These are phyloP conservation scores for Penicillium sp. DNA, from an alignment of 2,329 filamentous ascomycete species.

Conservation along the genomic window DNA sequence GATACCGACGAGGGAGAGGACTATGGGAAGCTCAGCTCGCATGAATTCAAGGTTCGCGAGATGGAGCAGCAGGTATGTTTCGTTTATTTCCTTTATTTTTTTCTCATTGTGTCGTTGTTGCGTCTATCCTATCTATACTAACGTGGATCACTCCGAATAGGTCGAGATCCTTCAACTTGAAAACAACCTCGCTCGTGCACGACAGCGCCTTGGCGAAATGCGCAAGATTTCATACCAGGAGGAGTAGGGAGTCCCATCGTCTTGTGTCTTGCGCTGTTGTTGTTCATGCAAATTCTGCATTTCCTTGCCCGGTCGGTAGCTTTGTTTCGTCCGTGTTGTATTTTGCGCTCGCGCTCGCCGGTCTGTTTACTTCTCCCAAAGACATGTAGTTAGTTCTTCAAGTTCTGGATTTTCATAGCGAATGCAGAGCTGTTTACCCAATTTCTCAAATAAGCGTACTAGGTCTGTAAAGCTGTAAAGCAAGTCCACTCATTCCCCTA, in stretches of 20 bases:
- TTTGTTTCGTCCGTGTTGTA: background rate
- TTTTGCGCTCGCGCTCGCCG: background rate
- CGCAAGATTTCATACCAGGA: slow-evolving; percentile 93
- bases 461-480: background rate
- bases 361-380: background rate
- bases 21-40: slow-evolving; percentile 79
- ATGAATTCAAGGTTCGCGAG: slow-evolving; percentile 97
- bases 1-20: slow-evolving; percentile 78
- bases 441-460: background rate
- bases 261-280: background rate
- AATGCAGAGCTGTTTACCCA: slow-evolving; percentile 5
- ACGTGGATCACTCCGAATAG: slow-evolving; percentile 47
- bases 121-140: slow-evolving; percentile 8
- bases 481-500: background rate
- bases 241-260: slow-evolving; percentile 49
- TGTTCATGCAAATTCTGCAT: slow-evolving; percentile 9
- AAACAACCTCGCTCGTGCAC: slow-evolving; percentile 74
- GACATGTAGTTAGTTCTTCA: slow-evolving; percentile 2
- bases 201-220: slow-evolving; percentile 90
- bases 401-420: slow-evolving; percentile 8
- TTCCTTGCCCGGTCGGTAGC: background rate
- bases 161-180: slow-evolving; percentile 96
- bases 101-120: no score
- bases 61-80: slow-evolving; percentile 96
- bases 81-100: slow-evolving; percentile 9